phyloP scores from a whole-genome alignment of 2,329 filamentous ascomycete genomes.

The Stagonosporopsis vannaccii region DNA sequence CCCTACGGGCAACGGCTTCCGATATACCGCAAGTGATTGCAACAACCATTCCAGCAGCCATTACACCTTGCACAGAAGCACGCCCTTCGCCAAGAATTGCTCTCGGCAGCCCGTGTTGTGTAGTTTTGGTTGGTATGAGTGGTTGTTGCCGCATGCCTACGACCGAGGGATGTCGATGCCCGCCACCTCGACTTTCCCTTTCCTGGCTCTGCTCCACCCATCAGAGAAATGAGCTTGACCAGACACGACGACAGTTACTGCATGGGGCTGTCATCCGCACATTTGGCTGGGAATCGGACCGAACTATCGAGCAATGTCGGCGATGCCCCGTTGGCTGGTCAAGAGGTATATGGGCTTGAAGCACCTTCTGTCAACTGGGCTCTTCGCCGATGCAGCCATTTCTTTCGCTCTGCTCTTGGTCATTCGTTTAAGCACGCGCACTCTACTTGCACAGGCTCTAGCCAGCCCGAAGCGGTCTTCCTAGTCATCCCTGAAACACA shows the following conservation, averaged over 20 bases:
- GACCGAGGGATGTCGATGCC: background rate
- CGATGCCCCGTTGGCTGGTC: background rate
- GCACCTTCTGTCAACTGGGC: background rate
- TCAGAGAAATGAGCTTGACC: constrained; percentile 3
- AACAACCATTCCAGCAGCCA: background rate
- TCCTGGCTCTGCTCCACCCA: background rate
- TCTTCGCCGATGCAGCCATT: constrained; percentile 11
- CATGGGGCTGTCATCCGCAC: background rate
- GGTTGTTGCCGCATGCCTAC: constrained; percentile 8
- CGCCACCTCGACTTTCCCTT: background rate
- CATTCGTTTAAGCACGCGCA: constrained; percentile 9
- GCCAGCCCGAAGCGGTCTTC: background rate
- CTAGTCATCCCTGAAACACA: background rate
- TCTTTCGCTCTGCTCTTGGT: constrained; percentile 6
- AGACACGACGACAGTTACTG: background rate
- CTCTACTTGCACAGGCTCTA: constrained; percentile 6
- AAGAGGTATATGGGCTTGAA: constrained; percentile 7
- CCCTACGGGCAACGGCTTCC: background rate
- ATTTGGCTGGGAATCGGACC: constrained; percentile 1
- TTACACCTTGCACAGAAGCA: background rate
- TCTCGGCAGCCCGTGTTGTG: background rate
- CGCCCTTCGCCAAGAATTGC: background rate
- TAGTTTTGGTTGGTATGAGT: background rate
- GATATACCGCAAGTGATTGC: background rate
- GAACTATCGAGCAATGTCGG: background rate